phyloP scores from a whole-genome alignment of 805 yeast genomes.

The Brettanomyces anomalus region DNA sequence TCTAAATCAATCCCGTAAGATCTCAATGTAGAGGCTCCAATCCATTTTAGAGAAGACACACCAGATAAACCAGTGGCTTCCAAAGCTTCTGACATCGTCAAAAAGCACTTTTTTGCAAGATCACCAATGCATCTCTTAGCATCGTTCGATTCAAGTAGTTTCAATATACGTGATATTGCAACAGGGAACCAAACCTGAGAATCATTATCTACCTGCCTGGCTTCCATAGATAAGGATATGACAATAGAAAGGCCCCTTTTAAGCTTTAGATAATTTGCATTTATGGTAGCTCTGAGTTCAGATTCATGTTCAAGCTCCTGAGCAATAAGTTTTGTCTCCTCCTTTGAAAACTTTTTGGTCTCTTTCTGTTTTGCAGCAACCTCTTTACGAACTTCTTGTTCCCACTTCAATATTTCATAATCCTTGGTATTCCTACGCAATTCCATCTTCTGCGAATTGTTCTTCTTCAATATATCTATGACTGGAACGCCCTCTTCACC shows the following conservation, averaged over 20 bases:
- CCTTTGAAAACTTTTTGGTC: constrained; percentile 60
- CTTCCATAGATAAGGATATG: constrained; percentile 41
- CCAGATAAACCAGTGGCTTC: constrained; percentile 37
- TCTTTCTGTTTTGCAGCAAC: constrained; percentile 37
- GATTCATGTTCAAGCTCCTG: constrained; percentile 60
- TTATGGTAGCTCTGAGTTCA: constrained; percentile 40
- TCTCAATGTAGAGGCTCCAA: constrained; percentile 68
- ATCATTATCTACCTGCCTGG: constrained; percentile 53
- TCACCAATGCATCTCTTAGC: constrained; percentile 25
- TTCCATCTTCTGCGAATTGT: constrained; percentile 28
- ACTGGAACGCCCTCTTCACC: constrained; percentile 65
- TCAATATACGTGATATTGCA: constrained; percentile 44
- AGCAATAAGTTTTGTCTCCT: constrained; percentile 57
- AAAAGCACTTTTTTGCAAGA: constrained; percentile 39
- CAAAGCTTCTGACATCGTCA: constrained; percentile 44
- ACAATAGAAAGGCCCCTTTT: constrained; percentile 46
- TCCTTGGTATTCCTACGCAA: constrained; percentile 73
- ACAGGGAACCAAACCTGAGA: constrained; percentile 61
- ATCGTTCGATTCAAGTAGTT: constrained; percentile 30
- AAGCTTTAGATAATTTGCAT: constrained; percentile 27
- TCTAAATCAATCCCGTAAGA: constrained; percentile 38
- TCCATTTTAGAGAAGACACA: constrained; percentile 32
- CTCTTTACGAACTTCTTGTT: constrained; percentile 70
- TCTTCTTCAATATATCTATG: constrained; percentile 45
- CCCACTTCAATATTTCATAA: constrained; percentile 85